Percentiles rank a stretch among this genome's conserved stretches.
Conservation (phyloP, 306 rosid genomes). For the Fragaria nilgerrensis region DNA sequence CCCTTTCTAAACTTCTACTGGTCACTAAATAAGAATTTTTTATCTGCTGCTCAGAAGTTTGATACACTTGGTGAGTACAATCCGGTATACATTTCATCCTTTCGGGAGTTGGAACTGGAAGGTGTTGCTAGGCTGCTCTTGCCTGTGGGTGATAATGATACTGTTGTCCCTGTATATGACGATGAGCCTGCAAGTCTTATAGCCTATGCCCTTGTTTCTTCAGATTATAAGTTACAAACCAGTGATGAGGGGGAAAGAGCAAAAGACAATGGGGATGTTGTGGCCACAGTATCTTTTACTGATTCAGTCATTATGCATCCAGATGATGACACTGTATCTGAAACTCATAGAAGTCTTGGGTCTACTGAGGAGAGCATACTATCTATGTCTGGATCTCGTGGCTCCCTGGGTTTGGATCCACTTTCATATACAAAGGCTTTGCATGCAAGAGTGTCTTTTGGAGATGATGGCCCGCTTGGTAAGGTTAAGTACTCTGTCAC, state of each 20-base stretch:
- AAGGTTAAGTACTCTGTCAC: conserved; percentile 70
- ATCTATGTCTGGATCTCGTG: conserved; percentile 63
- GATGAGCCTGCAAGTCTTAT: conserved; percentile 92
- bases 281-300: conserved; percentile 34
- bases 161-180: conserved; percentile 82
- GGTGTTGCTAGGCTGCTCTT: conserved; percentile 76
- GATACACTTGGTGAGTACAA: conserved; percentile 49
- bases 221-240: conserved; percentile 55
- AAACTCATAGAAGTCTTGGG: conserved; percentile 55
- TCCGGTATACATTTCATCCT: conserved; percentile 67
- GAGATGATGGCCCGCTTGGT: conserved; percentile 74
- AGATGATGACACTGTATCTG: conserved; percentile 51
- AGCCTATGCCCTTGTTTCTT: conserved; percentile 68
- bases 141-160: conserved; percentile 68
- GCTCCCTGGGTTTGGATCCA: conserved; percentile 52
- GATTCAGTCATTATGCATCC: conserved; percentile 56
- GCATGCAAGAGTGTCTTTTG: conserved; percentile 84
- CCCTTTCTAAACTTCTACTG: conserved; percentile 71
- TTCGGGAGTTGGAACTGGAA: conserved; percentile 66
- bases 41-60: conserved; percentile 54
- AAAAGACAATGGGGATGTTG: conserved; percentile 44
- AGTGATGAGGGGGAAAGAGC: conserved; percentile 56
- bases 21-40: conserved; percentile 54
- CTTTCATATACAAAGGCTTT: conserved; percentile 53
- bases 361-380: conserved; percentile 57